A percentile compares a stretch with the other conserved stretches of the same genome.
These are phyloP conservation scores for Neopestalotiopsis sp. DNA, from an alignment of 2,329 filamentous ascomycete genomes.

Conservation along the genomic window DNA sequence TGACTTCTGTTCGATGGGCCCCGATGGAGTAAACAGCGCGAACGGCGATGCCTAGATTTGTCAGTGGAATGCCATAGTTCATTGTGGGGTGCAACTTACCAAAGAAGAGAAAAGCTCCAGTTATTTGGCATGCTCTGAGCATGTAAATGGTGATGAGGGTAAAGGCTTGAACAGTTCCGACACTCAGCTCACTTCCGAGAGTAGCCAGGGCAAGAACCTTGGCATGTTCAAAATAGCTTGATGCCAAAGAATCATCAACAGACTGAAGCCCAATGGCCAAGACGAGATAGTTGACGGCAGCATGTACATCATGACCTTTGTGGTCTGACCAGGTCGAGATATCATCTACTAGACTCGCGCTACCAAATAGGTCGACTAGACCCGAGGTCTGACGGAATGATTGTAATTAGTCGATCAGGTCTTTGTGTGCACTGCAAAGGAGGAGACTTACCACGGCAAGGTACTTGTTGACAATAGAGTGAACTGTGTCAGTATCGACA, in stretches of 20 bases:
- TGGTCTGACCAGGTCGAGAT: conserved; percentile 46
- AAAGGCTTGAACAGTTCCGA: conserved; percentile 56
- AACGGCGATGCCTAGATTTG: conserved; percentile 47
- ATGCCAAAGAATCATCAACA: conserved; percentile 45
- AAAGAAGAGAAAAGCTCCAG: conserved; percentile 59
- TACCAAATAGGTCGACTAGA: conserved; percentile 55
- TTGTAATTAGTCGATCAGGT: neutral
- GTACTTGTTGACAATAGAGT: conserved; percentile 28
- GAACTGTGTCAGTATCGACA: conserved; percentile 23
- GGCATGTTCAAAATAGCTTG: conserved; percentile 55
- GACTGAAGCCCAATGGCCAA: conserved; percentile 54
- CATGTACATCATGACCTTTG: conserved; percentile 41
- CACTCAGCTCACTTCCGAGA: conserved; percentile 51
- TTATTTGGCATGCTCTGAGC: conserved; percentile 60
- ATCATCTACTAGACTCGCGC: conserved; percentile 42
- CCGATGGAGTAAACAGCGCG: conserved; percentile 59
- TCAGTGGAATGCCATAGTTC: conserved; percentile 8
- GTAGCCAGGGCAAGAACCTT: conserved; percentile 49
- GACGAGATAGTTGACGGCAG: conserved; percentile 53
- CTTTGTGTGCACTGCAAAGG: neutral
- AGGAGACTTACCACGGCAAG: conserved; percentile 30
- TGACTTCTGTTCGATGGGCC: conserved; percentile 58
- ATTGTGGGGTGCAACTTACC: conserved; percentile 28
- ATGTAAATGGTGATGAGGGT: conserved; percentile 58
- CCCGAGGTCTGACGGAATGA: conserved; percentile 41